Base-by-base conservation (phyloP, 768 basidiomycete species). In the Chalciporus sphaerocephalus region DNA sequence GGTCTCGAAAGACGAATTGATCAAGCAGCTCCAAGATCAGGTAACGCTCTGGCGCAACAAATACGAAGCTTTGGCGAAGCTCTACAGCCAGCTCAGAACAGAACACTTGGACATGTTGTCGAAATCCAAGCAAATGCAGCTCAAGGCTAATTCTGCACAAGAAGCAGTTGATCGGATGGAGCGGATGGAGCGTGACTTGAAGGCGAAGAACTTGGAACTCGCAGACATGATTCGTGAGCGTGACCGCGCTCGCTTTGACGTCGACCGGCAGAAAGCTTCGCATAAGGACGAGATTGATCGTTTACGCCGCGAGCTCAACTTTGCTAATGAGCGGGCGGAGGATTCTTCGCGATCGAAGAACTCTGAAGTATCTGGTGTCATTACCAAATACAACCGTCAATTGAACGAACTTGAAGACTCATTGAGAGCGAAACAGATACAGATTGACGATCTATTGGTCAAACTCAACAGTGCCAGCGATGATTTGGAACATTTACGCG, bases 151-250 rank as follows among this genome's bases (percentile, higher is more conserved):
- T 61, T 96, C 94, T 27, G 94, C 96, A 0, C 95, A 98, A 65
- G 96, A 98, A 67, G 90, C 94, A 22, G 87, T 98, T 36, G 95
- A 99, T 65, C 85, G 85, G 54, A 97, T 99, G 93, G 96, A 98
- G 66, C 76, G 94, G 47, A 98, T 98, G 93, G 96, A 99, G 64
- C 76, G 93, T 25, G 96, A 99, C 62, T 73, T 98, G 56, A 99
- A 98, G 70, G 77, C 90, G n/a, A 99, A 99, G 79, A 99, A 97
- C 61, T 68, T 99, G 44, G 96, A 98, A 65, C 73, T 99, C 16
- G 96, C 96, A 18, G 96, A 98, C 62, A 99, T 99, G 96, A 87
- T 99, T 55, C 80, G 95, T 37, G 96, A 99, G 67, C 83, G 96
- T 25, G 96, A 99, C 62, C 78, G 94, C 45, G 93, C 95, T 27